Evolutionary conservation across 208 protist species (phyloP).

Genomic region (Tritrichomonas musculus): DNA sequence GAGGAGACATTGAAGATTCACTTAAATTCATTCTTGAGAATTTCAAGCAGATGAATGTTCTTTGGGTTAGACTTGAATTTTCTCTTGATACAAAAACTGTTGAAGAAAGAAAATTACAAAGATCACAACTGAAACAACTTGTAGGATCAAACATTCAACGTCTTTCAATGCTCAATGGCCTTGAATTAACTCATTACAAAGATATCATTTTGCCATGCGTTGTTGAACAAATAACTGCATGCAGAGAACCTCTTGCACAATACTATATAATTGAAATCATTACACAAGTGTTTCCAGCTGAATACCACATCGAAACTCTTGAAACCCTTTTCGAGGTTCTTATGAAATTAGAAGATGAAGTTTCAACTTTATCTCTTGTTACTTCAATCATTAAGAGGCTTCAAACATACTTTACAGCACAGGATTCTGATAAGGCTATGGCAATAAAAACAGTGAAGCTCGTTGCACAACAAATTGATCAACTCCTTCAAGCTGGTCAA

Average conservation of each 20-base stretch:
- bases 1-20: slow-evolving; percentile 71
- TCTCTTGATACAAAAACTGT: slow-evolving; percentile 58
- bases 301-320: slow-evolving; percentile 30
- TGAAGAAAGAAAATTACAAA: slow-evolving; percentile 69
- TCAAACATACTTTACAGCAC: background rate
- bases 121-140: slow-evolving; percentile 81
- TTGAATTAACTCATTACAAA: slow-evolving; percentile 75
- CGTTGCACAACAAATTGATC: background rate
- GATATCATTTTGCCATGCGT: slow-evolving; percentile 48
- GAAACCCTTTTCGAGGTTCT: background rate
- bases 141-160: slow-evolving; percentile 91
- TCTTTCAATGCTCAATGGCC: slow-evolving; percentile 72
- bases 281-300: slow-evolving; percentile 18
- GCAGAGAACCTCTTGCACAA: slow-evolving; percentile 85
- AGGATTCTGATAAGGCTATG: background rate
- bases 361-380: background rate
- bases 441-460: background rate
- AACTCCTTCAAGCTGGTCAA: background rate
- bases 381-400: background rate
- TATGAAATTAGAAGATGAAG: background rate
- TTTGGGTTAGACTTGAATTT: slow-evolving; percentile 93
- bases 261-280: slow-evolving; percentile 35
- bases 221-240: slow-evolving; percentile 68
- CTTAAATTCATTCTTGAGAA: slow-evolving; percentile 87
- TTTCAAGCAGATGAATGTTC: slow-evolving; percentile 95